phyloP scores from a whole-genome alignment of 2,329 filamentous ascomycete species.

The Colletotrichum nymphaeae region DNA sequence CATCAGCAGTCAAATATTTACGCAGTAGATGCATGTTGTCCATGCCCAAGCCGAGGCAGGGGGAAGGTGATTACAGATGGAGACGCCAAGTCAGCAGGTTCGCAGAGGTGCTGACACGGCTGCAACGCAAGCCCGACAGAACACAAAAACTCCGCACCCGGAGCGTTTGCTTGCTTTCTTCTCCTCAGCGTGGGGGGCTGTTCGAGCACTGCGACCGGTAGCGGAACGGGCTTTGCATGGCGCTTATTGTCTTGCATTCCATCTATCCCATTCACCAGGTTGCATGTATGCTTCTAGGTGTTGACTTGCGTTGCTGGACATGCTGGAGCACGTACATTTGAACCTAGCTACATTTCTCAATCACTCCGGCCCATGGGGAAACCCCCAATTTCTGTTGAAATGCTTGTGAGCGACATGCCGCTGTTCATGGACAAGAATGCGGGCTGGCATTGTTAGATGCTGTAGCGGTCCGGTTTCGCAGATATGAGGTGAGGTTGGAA shows the following conservation, averaged over 20 bases:
- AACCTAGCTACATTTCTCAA: conserved; percentile 13
- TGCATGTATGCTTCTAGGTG: background rate
- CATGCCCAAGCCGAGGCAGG: background rate
- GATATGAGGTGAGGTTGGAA: background rate
- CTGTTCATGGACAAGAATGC: conserved; percentile 7
- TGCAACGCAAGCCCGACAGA: background rate
- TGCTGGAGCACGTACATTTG: background rate
- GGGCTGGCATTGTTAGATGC: background rate
- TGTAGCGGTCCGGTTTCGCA: conserved; percentile 26
- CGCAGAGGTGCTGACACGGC: background rate
- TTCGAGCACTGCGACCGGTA: background rate
- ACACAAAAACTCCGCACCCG: background rate
- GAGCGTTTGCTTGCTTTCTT: background rate
- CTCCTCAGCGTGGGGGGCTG: background rate
- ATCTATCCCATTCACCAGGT: background rate
- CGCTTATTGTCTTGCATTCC: background rate
- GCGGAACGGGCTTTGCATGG: background rate
- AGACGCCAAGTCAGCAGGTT: background rate
- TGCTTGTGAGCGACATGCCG: background rate
- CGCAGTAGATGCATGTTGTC: background rate
- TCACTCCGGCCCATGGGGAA: conserved; percentile 10
- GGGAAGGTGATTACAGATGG: background rate
- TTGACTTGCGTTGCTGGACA: background rate
- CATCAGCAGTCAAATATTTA: background rate
- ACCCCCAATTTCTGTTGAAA: conserved; percentile 16